A percentile compares a stretch with the other conserved stretches of the same genome.
Evolutionary conservation across 768 basidiomycete genomes (phyloP).

Genomic region (Mycena rebaudengoi): DNA sequence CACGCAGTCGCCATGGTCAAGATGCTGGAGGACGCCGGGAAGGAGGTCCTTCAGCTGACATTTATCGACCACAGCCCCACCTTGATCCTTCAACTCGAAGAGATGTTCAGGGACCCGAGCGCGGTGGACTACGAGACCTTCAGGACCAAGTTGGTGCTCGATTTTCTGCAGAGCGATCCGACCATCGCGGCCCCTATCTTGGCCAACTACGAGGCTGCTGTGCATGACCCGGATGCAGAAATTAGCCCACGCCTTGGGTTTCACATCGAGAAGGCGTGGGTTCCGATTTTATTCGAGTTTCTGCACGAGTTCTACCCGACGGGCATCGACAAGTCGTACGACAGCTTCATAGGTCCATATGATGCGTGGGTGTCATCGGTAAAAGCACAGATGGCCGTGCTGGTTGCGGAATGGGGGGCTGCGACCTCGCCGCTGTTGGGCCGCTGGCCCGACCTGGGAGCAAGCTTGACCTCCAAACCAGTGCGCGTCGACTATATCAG

Average conservation of each 20-base stretch:
- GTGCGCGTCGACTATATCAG: slow-evolving; percentile 12
- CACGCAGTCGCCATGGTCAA: not conserved
- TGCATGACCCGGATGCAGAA: not conserved
- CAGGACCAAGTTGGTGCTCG: slow-evolving; percentile 4
- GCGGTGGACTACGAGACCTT: slow-evolving; percentile 11
- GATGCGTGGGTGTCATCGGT: slow-evolving; percentile 11
- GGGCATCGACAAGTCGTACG: not conserved
- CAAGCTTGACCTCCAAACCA: slow-evolving; percentile 8
- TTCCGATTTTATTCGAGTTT: slow-evolving; percentile 13
- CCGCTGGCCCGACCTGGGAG: slow-evolving; percentile 21
- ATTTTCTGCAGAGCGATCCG: slow-evolving; percentile 15
- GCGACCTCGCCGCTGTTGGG: slow-evolving; percentile 18
- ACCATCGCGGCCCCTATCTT: slow-evolving; percentile 1
- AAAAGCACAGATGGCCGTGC: not conserved
- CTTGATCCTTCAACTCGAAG: not conserved
- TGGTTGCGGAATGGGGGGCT: slow-evolving; percentile 13
- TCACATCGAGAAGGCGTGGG: slow-evolving; percentile 3
- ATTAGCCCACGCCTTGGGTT: slow-evolving; percentile 2
- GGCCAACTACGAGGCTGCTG: slow-evolving; percentile 21
- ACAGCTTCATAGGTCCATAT: slow-evolving; percentile 1
- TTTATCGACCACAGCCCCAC: slow-evolving; percentile 18
- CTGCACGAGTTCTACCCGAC: slow-evolving; percentile 11
- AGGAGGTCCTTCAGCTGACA: slow-evolving; percentile 5
- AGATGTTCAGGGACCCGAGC: slow-evolving; percentile 1
- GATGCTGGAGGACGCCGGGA: slow-evolving; percentile 11